These are phyloP conservation scores for Syncephalastrum contaminatum DNA, from an alignment of 371 early-diverging fungal species.

Conservation along the genomic window DNA sequence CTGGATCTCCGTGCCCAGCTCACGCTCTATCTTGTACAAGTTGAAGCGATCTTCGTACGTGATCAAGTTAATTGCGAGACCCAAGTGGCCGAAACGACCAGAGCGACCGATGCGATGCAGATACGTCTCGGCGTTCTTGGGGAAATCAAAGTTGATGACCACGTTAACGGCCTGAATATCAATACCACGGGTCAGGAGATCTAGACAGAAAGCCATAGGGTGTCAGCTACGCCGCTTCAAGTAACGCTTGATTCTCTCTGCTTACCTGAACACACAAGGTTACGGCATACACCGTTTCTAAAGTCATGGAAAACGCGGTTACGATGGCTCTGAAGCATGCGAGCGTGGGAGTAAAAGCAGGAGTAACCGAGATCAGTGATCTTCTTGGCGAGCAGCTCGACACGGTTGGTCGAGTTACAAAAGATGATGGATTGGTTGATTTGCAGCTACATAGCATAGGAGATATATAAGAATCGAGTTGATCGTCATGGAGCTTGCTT, in stretches of 20 bases:
- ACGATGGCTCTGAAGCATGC: constrained; percentile 97
- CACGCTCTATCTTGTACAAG: constrained; percentile 95
- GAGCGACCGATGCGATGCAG: constrained; percentile 98
- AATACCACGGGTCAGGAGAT: constrained; percentile 98
- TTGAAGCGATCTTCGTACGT: constrained; percentile 96
- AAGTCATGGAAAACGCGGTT: constrained; percentile 99
- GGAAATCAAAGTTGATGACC: constrained; percentile 99
- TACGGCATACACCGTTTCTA: constrained; percentile 93
- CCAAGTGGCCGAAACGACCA: constrained; percentile 98
- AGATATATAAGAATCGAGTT: background rate
- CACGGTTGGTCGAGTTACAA: constrained; percentile 97
- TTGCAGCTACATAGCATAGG: constrained; percentile 67
- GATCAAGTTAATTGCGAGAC: constrained; percentile 96
- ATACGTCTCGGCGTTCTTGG: constrained; percentile 98
- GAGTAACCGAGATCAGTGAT: constrained; percentile 98
- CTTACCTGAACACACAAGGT: constrained; percentile 89
- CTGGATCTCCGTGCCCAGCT: constrained; percentile 95
- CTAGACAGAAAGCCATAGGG: constrained; percentile 24
- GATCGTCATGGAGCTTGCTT: background rate
- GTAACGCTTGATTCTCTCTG: background rate
- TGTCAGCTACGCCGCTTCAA: background rate
- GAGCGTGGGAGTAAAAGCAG: constrained; percentile 97
- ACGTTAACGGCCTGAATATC: constrained; percentile 99
- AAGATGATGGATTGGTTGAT: constrained; percentile 99
- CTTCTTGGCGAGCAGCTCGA: constrained; percentile 96